A percentile compares a stretch with the other conserved stretches of the same genome.
Evolutionary conservation across 2,329 filamentous ascomycete genomes (phyloP).

Genomic region (Fusarium sp.): DNA sequence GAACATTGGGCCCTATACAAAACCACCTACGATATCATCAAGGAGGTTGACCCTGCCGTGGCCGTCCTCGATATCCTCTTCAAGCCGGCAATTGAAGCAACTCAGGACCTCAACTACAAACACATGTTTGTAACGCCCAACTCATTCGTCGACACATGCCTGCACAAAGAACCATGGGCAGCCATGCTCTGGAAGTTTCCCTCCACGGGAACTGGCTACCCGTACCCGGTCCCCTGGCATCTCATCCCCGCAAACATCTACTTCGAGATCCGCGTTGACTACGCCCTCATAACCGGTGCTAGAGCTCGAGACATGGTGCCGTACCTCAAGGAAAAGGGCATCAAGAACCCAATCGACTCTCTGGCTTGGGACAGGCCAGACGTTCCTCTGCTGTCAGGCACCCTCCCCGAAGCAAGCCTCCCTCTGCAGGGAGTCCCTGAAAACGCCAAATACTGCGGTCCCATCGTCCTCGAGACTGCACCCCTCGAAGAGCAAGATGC

Average conservation of each 20-base stretch:
- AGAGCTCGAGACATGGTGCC: conserved; percentile 38
- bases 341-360: conserved; percentile 39
- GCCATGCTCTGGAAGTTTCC: conserved; percentile 55
- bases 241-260: conserved; percentile 56
- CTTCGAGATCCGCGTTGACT: conserved; percentile 35
- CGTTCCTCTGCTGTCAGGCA: conserved; percentile 43
- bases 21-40: conserved; percentile 42
- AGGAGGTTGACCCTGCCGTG: conserved; percentile 48
- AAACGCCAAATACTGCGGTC: conserved; percentile 49
- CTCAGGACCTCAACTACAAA: conserved; percentile 38
- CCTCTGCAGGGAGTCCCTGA: conserved; percentile 54
- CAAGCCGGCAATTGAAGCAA: conserved; percentile 41
- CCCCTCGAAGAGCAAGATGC: conserved; percentile 54
- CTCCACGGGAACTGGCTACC: conserved; percentile 53
- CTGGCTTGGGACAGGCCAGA: conserved; percentile 35
- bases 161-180: conserved; percentile 52
- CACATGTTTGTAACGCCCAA: conserved; percentile 58
- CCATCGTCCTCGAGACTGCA: conserved; percentile 55
- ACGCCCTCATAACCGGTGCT: conserved; percentile 17
- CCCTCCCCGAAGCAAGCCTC: conserved; percentile 39
- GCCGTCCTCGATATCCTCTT: conserved; percentile 49
- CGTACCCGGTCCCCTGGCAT: conserved; percentile 58
- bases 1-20: conserved; percentile 48
- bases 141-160: conserved; percentile 54
- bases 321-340: conserved; percentile 48